Evolutionary conservation across 306 rosid species (phyloP).

Genomic region (Ceratonia siliqua): DNA sequence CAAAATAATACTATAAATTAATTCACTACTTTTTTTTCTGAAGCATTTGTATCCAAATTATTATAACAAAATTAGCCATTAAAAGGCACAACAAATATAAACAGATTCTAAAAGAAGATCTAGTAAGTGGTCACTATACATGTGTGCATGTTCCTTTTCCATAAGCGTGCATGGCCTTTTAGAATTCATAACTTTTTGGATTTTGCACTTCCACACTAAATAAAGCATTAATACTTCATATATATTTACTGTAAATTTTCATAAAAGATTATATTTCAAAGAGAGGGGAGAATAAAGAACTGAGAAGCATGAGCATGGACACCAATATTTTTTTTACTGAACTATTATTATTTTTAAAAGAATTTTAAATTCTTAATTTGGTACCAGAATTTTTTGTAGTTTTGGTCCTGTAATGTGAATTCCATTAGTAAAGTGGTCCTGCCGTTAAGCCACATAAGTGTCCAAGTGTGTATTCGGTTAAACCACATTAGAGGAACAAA

Average conservation of each 20-base stretch:
- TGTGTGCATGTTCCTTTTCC: conserved; percentile 48
- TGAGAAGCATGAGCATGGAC: too few species aligned
- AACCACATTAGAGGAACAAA: too few species aligned
- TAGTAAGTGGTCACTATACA: conserved; percentile 33
- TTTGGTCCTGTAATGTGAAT: too few species aligned
- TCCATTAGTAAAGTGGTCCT: too few species aligned
- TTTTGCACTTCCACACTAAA: conserved; percentile 32
- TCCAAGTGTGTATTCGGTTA: too few species aligned
- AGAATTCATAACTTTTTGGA: conserved; percentile 32
- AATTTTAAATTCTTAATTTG: too few species aligned
- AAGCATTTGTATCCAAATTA: not conserved
- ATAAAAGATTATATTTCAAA: not conserved
- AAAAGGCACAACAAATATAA: not conserved
- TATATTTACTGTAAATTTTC: not conserved
- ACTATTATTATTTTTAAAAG: too few species aligned
- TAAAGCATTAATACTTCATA: conserved; percentile 17
- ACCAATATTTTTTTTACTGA: too few species aligned
- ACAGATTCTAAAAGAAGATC: conserved; percentile 31
- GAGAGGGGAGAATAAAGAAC: not conserved
- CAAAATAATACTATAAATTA: not conserved
- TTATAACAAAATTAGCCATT: not conserved
- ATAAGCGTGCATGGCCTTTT: conserved; percentile 48
- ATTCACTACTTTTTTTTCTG: not conserved
- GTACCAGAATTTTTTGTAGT: too few species aligned
- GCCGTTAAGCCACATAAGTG: too few species aligned